Evolutionary conservation across 2,329 filamentous ascomycete genomes (phyloP).

Genomic region (Alternaria solani): DNA sequence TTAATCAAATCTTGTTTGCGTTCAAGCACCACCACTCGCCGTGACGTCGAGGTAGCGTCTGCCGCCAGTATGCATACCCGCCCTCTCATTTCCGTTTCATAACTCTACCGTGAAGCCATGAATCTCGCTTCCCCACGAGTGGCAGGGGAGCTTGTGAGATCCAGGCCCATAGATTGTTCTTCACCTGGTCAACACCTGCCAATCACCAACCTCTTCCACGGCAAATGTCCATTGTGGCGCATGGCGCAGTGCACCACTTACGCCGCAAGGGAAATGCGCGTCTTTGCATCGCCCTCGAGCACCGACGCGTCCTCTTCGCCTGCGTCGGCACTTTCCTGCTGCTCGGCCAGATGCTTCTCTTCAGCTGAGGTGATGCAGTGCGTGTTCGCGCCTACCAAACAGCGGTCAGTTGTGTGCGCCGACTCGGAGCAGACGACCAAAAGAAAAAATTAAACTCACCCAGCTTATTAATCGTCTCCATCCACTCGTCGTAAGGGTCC

Average conservation of each 20-base stretch:
- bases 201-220: not conserved
- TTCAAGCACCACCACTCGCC: slow-evolving; percentile 18
- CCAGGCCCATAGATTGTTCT: slow-evolving; percentile 5
- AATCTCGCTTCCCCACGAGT: slow-evolving; percentile 22
- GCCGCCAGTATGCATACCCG: slow-evolving; percentile 10
- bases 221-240: slow-evolving; percentile 28
- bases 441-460: slow-evolving; percentile 53
- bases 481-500: slow-evolving; percentile 88
- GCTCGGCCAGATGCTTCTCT: slow-evolving; percentile 66
- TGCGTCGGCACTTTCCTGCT: slow-evolving; percentile 35
- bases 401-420: slow-evolving; percentile 30
- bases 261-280: slow-evolving; percentile 41
- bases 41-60: slow-evolving; percentile 24
- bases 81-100: slow-evolving; percentile 23
- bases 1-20: slow-evolving; percentile 33
- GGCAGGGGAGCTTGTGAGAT: slow-evolving; percentile 3
- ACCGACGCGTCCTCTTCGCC: slow-evolving; percentile 14
- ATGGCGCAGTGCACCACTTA: slow-evolving; percentile 27
- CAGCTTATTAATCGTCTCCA: slow-evolving; percentile 97
- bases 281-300: slow-evolving; percentile 25
- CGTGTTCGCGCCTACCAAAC: slow-evolving; percentile 71
- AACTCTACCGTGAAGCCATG: slow-evolving; percentile 1
- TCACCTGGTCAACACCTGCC: slow-evolving; percentile 7
- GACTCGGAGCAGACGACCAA: slow-evolving; percentile 2
- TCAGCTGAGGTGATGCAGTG: slow-evolving; percentile 87